These are phyloP conservation scores for Stygiomarasmius scandens DNA, from an alignment of 1,284 basidiomycete species.

Conservation along the genomic window DNA sequence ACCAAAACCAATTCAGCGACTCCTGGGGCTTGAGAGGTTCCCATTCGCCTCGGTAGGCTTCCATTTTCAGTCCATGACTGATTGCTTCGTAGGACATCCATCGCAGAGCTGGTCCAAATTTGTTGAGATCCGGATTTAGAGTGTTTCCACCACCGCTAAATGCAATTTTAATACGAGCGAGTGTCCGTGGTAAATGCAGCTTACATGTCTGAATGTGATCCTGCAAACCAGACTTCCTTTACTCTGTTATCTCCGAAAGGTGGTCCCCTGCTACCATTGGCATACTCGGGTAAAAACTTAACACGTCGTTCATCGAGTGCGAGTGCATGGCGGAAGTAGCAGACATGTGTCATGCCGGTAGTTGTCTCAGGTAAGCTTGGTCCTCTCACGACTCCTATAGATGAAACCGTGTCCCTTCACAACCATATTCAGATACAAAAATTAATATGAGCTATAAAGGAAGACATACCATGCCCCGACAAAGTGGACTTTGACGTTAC, in stretches of 20 bases:
- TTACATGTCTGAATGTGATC: constrained; percentile 26
- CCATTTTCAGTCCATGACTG: not conserved
- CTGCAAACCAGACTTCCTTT: constrained; percentile 30
- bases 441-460: not conserved
- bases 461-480: constrained; percentile 41
- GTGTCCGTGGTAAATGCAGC: not conserved
- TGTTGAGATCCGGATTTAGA: not conserved
- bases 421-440: not conserved
- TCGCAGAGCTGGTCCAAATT: not conserved
- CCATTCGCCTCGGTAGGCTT: not conserved
- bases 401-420: constrained; percentile 44
- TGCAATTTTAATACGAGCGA: not conserved
- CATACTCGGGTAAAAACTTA: constrained; percentile 20
- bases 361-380: constrained; percentile 12
- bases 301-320: constrained; percentile 25
- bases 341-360: constrained; percentile 14
- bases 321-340: constrained; percentile 25
- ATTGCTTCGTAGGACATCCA: constrained; percentile 3
- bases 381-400: constrained; percentile 18
- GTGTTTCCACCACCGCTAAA: constrained; percentile 6
- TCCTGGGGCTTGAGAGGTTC: not conserved
- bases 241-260: not conserved
- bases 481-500: constrained; percentile 37
- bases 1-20: not conserved
- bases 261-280: not conserved